phyloP scores from a whole-genome alignment of 345 rosid species.

The Bruguiera sexangula region DNA sequence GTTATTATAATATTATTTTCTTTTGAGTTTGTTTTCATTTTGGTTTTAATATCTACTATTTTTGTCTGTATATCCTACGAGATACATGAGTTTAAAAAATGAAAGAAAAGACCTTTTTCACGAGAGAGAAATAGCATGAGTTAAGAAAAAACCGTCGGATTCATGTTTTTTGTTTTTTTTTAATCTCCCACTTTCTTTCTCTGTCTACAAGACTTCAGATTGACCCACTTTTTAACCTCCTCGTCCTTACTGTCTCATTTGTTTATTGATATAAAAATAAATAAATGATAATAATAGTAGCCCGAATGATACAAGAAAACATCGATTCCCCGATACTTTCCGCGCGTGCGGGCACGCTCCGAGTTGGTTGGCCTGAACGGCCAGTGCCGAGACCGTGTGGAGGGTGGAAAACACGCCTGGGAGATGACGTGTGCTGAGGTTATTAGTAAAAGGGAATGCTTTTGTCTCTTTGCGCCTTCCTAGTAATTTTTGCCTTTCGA shows the following conservation, averaged over 20 bases:
- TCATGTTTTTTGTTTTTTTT: background rate
- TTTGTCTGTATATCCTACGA: constrained; percentile 23
- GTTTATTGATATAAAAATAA: background rate
- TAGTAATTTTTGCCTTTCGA: constrained; percentile 18
- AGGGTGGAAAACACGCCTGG: too few species aligned
- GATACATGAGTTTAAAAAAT: constrained; percentile 23
- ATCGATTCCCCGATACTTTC: background rate
- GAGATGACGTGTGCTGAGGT: too few species aligned
- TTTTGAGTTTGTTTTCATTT: background rate
- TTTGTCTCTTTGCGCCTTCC: too few species aligned
- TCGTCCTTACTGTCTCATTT: too few species aligned
- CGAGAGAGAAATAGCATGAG: constrained; percentile 19
- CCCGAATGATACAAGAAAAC: too few species aligned
- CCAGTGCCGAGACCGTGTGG: too few species aligned
- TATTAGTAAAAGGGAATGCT: too few species aligned
- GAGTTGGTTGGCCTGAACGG: too few species aligned
- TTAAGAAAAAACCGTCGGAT: background rate
- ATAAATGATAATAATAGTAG: too few species aligned
- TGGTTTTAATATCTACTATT: background rate
- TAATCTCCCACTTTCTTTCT: constrained; percentile 1
- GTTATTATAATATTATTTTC: background rate
- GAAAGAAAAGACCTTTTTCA: constrained; percentile 11
- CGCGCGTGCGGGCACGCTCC: background rate
- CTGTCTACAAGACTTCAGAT: constrained; percentile 11
- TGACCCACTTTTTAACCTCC: constrained; percentile 14